Conservation (phyloP, 2,329 filamentous ascomycete species). For the Arthrocladium fulminans region DNA sequence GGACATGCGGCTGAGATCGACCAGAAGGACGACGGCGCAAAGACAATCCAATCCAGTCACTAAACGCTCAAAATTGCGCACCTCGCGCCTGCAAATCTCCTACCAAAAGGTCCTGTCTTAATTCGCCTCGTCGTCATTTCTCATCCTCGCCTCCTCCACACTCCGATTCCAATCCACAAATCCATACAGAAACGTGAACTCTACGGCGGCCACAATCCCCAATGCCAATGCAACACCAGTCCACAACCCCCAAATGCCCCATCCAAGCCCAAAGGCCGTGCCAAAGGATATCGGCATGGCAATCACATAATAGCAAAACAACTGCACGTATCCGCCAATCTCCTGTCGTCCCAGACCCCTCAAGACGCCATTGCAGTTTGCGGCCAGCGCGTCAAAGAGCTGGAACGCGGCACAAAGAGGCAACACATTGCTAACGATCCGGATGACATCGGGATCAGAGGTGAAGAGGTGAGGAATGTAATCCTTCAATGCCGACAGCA, state of each 20-base stretch:
- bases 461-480: slow-evolving; percentile 72
- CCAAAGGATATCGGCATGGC: slow-evolving; percentile 77
- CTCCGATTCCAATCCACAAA: slow-evolving; percentile 49
- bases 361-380: slow-evolving; percentile 74
- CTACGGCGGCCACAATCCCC: slow-evolving; percentile 46
- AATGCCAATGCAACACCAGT: slow-evolving; percentile 66
- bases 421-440: slow-evolving; percentile 58
- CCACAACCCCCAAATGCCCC: slow-evolving; percentile 77
- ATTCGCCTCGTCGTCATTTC: no score
- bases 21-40: no score
- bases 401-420: slow-evolving; percentile 83
- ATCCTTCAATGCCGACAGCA: slow-evolving; percentile 61
- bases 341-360: slow-evolving; percentile 81
- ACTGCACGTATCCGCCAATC: slow-evolving; percentile 79
- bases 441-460: slow-evolving; percentile 60
- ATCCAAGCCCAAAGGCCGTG: slow-evolving; percentile 65
- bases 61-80: no score
- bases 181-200: slow-evolving; percentile 46
- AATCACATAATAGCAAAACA: slow-evolving; percentile 77
- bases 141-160: slow-evolving; percentile 50
- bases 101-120: no score
- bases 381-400: slow-evolving; percentile 72
- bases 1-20: no score
- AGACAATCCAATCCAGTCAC: no score
- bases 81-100: no score